Percentiles rank a stretch among this genome's conserved stretches.
These are phyloP conservation scores for Teunomyces atbi DNA, from an alignment of 805 yeast genomes.

Conservation along the genomic window DNA sequence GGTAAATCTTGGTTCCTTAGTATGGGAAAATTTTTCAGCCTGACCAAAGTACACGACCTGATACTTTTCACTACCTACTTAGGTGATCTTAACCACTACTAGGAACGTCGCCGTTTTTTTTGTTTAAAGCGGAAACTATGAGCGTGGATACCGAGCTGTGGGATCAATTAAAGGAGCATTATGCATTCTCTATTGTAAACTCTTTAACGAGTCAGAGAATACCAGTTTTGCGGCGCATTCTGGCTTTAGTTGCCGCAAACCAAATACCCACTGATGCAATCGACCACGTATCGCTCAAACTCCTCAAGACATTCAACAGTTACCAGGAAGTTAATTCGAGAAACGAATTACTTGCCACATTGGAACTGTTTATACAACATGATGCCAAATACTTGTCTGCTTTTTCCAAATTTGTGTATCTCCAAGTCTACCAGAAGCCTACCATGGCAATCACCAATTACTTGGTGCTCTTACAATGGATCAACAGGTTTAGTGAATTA, in stretches of 20 bases:
- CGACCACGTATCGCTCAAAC: constrained; percentile 19
- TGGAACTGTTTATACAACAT: constrained; percentile 33
- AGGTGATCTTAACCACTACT: background rate
- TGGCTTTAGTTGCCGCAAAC: constrained; percentile 17
- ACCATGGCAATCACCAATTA: constrained; percentile 57
- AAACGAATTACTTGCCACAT: constrained; percentile 36
- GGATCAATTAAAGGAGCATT: constrained; percentile 23
- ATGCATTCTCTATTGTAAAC: constrained; percentile 19
- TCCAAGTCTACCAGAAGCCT: constrained; percentile 22
- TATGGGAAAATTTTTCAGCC: constrained; percentile 6
- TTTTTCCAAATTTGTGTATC: constrained; percentile 40
- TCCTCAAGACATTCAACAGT: constrained; percentile 49
- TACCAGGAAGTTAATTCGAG: constrained; percentile 54
- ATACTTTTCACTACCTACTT: background rate
- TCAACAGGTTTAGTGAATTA: constrained; percentile 32
- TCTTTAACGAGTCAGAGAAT: constrained; percentile 39
- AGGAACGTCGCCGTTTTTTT: background rate
- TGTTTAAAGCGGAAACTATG: constrained; percentile 3
- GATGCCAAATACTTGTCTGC: constrained; percentile 33
- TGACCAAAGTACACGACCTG: constrained; percentile 5
- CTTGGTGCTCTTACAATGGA: constrained; percentile 59
- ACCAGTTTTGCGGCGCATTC: constrained; percentile 26
- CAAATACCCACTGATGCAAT: constrained; percentile 13
- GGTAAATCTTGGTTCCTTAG: background rate
- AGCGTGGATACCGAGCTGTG: constrained; percentile 10